Conservation (phyloP, 805 yeast species). For the Cephaloascus fragrans region DNA sequence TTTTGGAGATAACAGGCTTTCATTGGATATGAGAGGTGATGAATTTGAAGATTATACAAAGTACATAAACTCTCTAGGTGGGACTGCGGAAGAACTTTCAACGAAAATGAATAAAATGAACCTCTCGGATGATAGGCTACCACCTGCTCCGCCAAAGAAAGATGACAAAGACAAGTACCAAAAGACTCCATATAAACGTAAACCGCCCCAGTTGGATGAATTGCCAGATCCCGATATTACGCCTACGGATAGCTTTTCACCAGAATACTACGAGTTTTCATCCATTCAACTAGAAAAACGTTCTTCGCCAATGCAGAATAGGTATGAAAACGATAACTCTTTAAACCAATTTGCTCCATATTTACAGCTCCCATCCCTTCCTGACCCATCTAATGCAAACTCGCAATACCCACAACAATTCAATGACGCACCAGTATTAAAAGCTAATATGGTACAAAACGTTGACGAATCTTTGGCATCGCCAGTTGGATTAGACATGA, state of each 20-base stretch:
- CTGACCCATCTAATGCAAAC: slow-evolving; percentile 1
- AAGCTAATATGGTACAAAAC: neutral
- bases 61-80: neutral
- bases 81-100: neutral
- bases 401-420: slow-evolving; percentile 1
- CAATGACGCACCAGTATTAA: slow-evolving; percentile 1
- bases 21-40: slow-evolving; percentile 1
- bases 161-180: neutral
- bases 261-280: neutral
- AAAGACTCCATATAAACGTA: neutral
- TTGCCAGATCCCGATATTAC: neutral
- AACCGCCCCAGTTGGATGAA: neutral
- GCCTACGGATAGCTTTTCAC: neutral
- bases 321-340: neutral
- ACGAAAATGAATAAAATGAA: neutral
- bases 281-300: too few relatives aligned
- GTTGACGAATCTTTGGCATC: neutral
- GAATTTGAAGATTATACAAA: neutral
- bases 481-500: neutral
- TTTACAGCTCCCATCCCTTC: neutral
- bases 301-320: neutral
- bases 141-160: slow-evolving; percentile 4
- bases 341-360: neutral
- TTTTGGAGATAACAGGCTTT: slow-evolving; percentile 7
- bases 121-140: slow-evolving; percentile 1